Base-by-base conservation (phyloP, 75 land plant species). In the Picea sitchensis region DNA sequence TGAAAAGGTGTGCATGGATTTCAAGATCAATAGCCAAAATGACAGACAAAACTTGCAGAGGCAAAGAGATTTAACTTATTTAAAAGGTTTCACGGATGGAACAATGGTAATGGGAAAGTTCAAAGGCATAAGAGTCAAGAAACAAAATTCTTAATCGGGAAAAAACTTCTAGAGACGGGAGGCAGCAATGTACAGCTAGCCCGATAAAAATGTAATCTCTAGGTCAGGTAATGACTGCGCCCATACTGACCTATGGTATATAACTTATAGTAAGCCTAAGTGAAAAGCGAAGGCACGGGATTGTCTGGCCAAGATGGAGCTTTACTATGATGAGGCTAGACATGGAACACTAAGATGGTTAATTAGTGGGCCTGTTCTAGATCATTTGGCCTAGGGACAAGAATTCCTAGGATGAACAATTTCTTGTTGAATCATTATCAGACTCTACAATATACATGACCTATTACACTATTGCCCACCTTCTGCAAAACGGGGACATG, bases 211-310 rank as follows among this genome's bases (percentile, higher is more conserved):
- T 60, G 98, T 93, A 11, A 89, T 93, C 85, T 96, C 98, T 15
- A 90, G 96, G 82, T 96, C 96, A 38, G 96, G 94, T 15, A 96
- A 96, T 82, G 96, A 96, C 81, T 96, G 98, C 86, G 96, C 98
- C 30, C 86, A 93, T 14, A 93, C 96, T 3, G 98, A 96, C 82
- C 98, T 93, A 81, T 96, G 96, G 96, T 93, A 95, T 73, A 77
- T 96, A 65, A 88, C 86, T 4, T 96, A 96, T 80, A 94, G 94
- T 14, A 96, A 96, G 75, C 67, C 58, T 20, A 89, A 92, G 80
- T 96, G 98, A 26, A 91, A 82, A 77, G 75, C 80, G 1, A 32
- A 79, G 76, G 85, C 94, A 3, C 85, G 87, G 59, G 85, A 96
- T 60, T 96, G 96, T 69, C 79, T 96, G 61, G 59, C 77, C 3